phyloP scores from a whole-genome alignment of 345 rosid species.

The Turritis glabra region DNA sequence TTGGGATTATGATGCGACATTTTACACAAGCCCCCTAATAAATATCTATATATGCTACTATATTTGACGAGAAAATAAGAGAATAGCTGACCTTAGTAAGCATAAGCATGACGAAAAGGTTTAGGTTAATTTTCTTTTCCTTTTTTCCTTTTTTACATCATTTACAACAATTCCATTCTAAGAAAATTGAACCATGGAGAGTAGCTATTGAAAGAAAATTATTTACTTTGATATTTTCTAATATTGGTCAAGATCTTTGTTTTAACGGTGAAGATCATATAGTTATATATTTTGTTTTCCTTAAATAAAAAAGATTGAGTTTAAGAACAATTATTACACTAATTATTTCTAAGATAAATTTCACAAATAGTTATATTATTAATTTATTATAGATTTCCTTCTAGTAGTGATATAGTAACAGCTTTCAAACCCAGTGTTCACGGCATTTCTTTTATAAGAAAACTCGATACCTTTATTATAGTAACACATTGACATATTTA shows the following conservation, averaged over 20 bases:
- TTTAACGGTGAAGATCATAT: too few species aligned
- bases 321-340: not conserved
- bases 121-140: not conserved
- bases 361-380: not conserved
- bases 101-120: constrained; percentile 38
- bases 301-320: too few species aligned
- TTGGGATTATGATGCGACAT: constrained; percentile 28
- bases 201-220: not conserved
- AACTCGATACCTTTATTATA: not conserved
- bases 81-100: constrained; percentile 34
- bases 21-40: constrained; percentile 14
- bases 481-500: too few species aligned
- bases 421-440: not conserved
- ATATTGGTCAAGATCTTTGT: not conserved
- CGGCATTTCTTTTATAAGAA: not conserved
- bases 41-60: not conserved
- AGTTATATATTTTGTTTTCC: too few species aligned
- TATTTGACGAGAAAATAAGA: not conserved
- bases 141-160: not conserved
- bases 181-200: not conserved
- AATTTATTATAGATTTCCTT: not conserved
- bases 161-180: not conserved
- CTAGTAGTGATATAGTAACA: not conserved
- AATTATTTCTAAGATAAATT: not conserved
- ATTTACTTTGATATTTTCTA: not conserved